Conservation (phyloP, 345 rosid species). For the Populus pruinosa region DNA sequence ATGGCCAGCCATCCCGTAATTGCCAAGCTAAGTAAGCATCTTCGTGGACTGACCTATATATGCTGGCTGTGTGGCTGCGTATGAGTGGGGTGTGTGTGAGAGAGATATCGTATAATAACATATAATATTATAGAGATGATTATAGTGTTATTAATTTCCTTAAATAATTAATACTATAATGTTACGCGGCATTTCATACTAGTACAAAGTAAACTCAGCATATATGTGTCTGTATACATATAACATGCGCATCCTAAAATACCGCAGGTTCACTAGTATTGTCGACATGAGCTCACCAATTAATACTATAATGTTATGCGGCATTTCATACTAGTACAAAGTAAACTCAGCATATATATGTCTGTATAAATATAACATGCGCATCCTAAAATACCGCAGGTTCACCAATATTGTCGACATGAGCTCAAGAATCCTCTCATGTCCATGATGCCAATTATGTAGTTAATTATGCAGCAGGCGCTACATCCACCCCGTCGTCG, state of each 20-base stretch:
- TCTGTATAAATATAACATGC: background rate
- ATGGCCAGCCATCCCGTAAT: background rate
- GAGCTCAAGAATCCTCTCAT: background rate
- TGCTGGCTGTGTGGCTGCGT: background rate
- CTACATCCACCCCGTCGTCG: background rate
- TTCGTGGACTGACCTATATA: background rate
- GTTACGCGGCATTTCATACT: background rate
- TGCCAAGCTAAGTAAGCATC: background rate
- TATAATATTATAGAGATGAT: background rate
- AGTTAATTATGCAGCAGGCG: background rate
- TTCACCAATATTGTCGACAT: background rate
- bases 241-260: background rate
- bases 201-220: background rate
- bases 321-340: background rate
- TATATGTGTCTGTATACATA: background rate
- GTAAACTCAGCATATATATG: background rate
- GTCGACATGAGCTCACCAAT: background rate
- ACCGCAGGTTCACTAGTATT: background rate
- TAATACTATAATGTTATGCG: background rate
- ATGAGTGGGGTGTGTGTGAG: background rate
- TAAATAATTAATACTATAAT: background rate
- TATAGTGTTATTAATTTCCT: background rate
- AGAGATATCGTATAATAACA: background rate
- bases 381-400: background rate
- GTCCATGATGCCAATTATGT: background rate